phyloP scores from a whole-genome alignment of 306 rosid genomes.

The Trichosanthes truncata region DNA sequence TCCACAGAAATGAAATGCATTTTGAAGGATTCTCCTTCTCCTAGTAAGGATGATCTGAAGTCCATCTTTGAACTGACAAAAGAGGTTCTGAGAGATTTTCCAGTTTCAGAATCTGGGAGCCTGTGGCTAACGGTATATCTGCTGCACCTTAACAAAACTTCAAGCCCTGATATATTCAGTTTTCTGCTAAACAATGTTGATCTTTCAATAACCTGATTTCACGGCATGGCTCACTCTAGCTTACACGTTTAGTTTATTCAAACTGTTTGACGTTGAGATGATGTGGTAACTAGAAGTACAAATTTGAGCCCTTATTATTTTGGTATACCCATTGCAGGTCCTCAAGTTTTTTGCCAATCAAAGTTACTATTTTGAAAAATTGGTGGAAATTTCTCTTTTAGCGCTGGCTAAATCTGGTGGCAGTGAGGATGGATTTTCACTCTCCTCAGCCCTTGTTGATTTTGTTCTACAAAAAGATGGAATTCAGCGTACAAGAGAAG shows the following conservation, averaged over 20 bases:
- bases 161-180: not conserved
- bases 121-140: conserved; percentile 75
- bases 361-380: conserved; percentile 46
- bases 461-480: conserved; percentile 70
- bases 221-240: not conserved
- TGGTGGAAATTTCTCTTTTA: conserved; percentile 57
- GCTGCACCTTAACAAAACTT: no score
- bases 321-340: conserved; percentile 38
- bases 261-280: not conserved
- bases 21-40: conserved; percentile 29
- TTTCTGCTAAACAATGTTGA: not conserved
- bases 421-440: conserved; percentile 73
- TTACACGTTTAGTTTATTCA: not conserved
- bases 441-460: conserved; percentile 53
- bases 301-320: not conserved
- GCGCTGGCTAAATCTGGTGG: conserved; percentile 58
- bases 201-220: not conserved
- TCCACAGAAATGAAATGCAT: conserved; percentile 43
- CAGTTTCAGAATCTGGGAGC: conserved; percentile 53
- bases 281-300: not conserved
- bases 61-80: conserved; percentile 49
- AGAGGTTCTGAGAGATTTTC: conserved; percentile 31
- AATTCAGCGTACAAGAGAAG: conserved; percentile 54
- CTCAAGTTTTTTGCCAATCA: conserved; percentile 53
- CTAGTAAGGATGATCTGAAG: conserved; percentile 47